Conservation (phyloP, 2,329 filamentous ascomycete species). For the Chaetoscypha palmicola region DNA sequence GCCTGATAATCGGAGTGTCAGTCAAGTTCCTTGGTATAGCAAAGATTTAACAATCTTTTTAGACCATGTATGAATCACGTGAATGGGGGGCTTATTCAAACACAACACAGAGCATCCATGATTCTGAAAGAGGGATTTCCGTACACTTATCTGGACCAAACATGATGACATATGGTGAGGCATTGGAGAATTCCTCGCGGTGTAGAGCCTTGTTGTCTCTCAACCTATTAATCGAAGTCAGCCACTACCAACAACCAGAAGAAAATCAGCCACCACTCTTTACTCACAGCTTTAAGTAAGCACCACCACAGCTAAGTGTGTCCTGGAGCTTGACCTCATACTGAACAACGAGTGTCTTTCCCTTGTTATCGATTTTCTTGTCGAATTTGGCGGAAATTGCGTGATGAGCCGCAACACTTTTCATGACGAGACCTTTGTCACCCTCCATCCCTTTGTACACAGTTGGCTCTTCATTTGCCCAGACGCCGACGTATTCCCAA, state of each 20-base stretch:
- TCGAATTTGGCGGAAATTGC: constrained; percentile 99
- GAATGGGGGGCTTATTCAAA: too few relatives aligned
- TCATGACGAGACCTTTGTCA: constrained; percentile 95
- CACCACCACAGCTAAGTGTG: constrained; percentile 94
- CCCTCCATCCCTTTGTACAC: constrained; percentile 88
- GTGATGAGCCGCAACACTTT: constrained; percentile 96
- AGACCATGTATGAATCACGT: too few relatives aligned
- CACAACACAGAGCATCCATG: too few relatives aligned
- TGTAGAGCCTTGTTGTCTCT: constrained; percentile 94
- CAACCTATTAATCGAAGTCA: constrained; percentile 1
- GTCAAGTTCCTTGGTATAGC: too few relatives aligned
- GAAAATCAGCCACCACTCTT: not conserved
- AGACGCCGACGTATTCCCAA: constrained; percentile 96
- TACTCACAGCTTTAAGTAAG: constrained; percentile 85
- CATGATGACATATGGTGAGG: constrained; percentile 98
- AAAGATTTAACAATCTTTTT: too few relatives aligned
- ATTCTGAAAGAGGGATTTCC: too few relatives aligned
- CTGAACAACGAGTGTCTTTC: constrained; percentile 92
- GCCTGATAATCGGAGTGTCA: too few relatives aligned
- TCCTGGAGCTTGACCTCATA: constrained; percentile 99
- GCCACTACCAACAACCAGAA: not conserved
- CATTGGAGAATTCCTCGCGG: constrained; percentile 95
- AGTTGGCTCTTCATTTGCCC: constrained; percentile 89
- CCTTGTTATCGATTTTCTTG: constrained; percentile 95
- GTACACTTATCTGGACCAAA: constrained; percentile 99